These are phyloP conservation scores for Pelargonium exstipulatum DNA, from an alignment of 441 rosid species.

Conservation along the genomic window DNA sequence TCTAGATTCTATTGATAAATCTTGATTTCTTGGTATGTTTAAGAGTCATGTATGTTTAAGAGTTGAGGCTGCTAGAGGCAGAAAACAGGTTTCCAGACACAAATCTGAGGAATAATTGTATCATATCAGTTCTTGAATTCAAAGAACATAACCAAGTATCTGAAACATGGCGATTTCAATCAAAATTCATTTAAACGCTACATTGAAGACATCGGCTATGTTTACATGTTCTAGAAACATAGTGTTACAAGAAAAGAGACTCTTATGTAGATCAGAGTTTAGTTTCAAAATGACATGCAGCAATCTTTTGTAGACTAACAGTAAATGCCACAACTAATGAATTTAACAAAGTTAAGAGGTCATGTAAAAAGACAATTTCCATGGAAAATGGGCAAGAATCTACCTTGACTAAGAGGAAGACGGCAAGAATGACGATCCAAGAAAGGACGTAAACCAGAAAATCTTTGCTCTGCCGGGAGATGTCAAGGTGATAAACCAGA, in stretches of 20 bases:
- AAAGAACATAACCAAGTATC: no score
- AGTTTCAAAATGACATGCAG: not conserved
- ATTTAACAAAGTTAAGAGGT: not conserved
- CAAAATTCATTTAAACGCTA: not conserved
- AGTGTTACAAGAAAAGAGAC: not conserved
- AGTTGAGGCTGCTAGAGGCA: not conserved
- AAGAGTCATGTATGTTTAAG: not conserved
- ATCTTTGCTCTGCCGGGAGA: conserved; percentile 72
- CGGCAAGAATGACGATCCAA: conserved; percentile 81
- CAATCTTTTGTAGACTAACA: not conserved
- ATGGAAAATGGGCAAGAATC: not conserved
- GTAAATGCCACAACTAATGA: not conserved
- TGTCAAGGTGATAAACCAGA: conserved; percentile 96
- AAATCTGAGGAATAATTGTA: not conserved
- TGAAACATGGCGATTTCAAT: not conserved
- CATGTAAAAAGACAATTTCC: not conserved
- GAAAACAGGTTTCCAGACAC: not conserved
- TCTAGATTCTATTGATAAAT: no score
- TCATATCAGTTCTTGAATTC: no score
- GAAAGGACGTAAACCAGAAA: conserved; percentile 86
- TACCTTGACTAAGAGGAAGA: conserved; percentile 81
- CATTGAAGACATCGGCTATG: not conserved
- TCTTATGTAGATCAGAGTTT: not conserved
- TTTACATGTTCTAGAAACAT: not conserved
- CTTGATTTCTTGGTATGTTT: not conserved